Evolutionary conservation across 345 rosid species (phyloP).

Genomic region (Bruguiera sexangula): DNA sequence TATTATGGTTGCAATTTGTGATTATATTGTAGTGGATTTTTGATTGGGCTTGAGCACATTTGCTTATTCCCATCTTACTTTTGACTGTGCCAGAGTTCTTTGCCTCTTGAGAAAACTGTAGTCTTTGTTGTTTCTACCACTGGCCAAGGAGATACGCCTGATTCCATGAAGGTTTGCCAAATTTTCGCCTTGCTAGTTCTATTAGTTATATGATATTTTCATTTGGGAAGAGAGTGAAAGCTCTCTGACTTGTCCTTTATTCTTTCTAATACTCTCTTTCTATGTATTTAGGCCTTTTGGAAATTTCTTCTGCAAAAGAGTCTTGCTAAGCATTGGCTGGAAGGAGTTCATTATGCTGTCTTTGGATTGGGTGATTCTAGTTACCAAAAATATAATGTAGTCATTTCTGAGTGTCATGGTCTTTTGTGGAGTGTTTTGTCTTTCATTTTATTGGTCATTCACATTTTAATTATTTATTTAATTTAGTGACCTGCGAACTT

Average conservation of each 20-base stretch:
- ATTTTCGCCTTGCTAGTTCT: not conserved
- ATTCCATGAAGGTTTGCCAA: constrained; percentile 64
- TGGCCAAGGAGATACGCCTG: constrained; percentile 95
- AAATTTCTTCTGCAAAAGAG: constrained; percentile 72
- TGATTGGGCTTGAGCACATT: not conserved
- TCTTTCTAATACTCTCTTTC: constrained; percentile 14
- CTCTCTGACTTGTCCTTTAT: not conserved
- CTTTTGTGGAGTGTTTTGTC: not conserved
- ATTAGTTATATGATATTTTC: not conserved
- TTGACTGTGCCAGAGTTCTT: constrained; percentile 47
- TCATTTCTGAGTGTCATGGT: constrained; percentile 7
- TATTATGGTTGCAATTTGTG: not conserved
- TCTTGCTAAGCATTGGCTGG: constrained; percentile 59
- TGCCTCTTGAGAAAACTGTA: constrained; percentile 50
- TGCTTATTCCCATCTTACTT: constrained; percentile 5
- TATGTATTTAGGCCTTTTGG: constrained; percentile 64
- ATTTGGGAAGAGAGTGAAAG: not conserved
- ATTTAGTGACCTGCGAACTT: not conserved
- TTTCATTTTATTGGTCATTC: not conserved
- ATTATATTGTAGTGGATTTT: too few species aligned
- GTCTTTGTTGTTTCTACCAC: constrained; percentile 91
- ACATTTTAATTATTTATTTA: not conserved
- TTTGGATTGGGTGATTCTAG: constrained; percentile 95
- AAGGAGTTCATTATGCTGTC: constrained; percentile 63
- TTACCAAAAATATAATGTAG: constrained; percentile 84